Percentiles rank a stretch among this genome's conserved stretches.
phyloP scores from a whole-genome alignment of 345 rosid genomes.

The Brassica juncea region DNA sequence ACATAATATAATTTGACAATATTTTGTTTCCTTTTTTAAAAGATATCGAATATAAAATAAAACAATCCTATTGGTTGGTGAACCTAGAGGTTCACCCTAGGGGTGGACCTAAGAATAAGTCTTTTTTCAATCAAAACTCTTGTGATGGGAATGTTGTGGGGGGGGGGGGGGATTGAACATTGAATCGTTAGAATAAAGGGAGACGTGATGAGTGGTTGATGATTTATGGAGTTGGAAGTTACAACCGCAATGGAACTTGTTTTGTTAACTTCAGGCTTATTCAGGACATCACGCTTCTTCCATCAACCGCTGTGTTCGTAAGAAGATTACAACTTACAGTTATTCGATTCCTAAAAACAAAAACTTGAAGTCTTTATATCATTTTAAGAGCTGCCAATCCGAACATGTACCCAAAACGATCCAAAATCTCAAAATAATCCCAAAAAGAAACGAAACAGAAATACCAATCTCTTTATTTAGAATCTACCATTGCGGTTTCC shows the following conservation, averaged over 20 bases:
- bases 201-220: no score
- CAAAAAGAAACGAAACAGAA: neutral
- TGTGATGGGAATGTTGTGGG: no score
- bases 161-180: no score
- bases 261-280: neutral
- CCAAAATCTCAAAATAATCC: neutral
- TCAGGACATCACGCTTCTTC: neutral
- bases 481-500: constrained; percentile 30
- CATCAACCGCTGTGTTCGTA: neutral
- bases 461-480: constrained; percentile 5
- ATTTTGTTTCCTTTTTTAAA: no score
- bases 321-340: neutral
- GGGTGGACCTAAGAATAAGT: no score
- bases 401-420: neutral
- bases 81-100: no score
- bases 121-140: no score
- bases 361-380: neutral
- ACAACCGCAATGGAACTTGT: neutral
- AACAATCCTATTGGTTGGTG: no score
- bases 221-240: no score
- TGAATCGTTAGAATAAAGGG: no score
- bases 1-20: no score
- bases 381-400: neutral
- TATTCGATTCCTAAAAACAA: neutral
- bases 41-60: no score